phyloP scores from a whole-genome alignment of 1,139 yeast genomes.

The Pneumocystis jirovecii region DNA sequence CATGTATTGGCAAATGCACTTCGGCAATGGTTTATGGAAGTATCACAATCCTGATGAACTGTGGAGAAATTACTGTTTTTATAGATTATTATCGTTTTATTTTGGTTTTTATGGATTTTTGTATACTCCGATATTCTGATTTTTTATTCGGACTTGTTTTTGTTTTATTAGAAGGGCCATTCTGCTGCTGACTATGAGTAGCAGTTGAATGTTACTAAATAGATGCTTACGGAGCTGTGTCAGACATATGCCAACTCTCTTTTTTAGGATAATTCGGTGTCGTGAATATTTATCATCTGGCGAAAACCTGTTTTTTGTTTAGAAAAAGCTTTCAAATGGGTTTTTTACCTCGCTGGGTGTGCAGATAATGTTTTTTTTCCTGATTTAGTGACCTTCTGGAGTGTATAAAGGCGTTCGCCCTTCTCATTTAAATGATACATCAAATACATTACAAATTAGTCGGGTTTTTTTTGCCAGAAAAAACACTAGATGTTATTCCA shows the following conservation, averaged over 20 bases:
- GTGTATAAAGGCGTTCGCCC: conserved; percentile 91
- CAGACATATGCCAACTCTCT: conserved; percentile 80
- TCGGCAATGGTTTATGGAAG: conserved; percentile 79
- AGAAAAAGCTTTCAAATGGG: background rate
- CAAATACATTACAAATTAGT: conserved; percentile 56
- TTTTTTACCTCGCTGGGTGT: conserved; percentile 56
- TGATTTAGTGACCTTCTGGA: conserved; percentile 59
- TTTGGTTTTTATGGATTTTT: background rate
- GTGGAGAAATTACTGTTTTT: too few relatives aligned
- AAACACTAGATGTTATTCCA: background rate
- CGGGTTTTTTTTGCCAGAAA: too few relatives aligned
- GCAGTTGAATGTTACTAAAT: conserved; percentile 11
- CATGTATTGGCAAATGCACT: conserved; percentile 77
- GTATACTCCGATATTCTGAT: background rate
- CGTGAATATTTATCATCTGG: conserved; percentile 99
- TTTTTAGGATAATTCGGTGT: conserved; percentile 96
- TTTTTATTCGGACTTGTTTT: background rate
- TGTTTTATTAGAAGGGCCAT: background rate
- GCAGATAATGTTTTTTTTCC: conserved; percentile 98
- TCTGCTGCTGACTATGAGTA: background rate
- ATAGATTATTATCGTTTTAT: too few relatives aligned
- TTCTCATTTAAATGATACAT: conserved; percentile 93
- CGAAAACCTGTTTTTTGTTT: conserved; percentile 47
- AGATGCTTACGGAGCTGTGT: conserved; percentile 44
- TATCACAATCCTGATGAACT: conserved; percentile 25